These are phyloP conservation scores for Wilcoxina mikolae DNA, from an alignment of 495 filamentous ascomycete genomes.

Conservation along the genomic window DNA sequence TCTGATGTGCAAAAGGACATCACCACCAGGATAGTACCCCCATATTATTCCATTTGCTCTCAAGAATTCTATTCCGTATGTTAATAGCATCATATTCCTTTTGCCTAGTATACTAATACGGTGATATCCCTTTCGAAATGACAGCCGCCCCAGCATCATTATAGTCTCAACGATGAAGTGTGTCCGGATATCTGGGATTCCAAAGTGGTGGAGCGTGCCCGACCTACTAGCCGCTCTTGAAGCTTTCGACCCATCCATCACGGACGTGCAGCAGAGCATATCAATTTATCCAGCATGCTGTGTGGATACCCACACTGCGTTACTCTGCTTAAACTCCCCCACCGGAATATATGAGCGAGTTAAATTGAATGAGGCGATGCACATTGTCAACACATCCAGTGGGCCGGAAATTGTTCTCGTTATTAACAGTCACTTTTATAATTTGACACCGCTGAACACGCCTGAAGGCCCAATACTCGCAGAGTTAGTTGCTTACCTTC, in stretches of 20 bases:
- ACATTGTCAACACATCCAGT: not conserved
- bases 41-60: no score
- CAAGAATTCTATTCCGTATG: no score
- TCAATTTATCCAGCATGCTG: slow-evolving; percentile 6
- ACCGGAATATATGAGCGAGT: not conserved
- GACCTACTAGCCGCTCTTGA: not conserved
- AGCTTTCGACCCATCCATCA: not conserved
- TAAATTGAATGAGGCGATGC: not conserved
- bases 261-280: not conserved
- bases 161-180: not conserved
- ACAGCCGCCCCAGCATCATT: no score
- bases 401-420: not conserved
- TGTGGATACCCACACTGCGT: not conserved
- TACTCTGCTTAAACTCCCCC: not conserved
- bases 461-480: slow-evolving; percentile 3
- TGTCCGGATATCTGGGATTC: not conserved
- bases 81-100: no score
- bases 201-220: not conserved
- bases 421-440: slow-evolving; percentile 9
- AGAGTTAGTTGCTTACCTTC: slow-evolving; percentile 3
- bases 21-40: no score
- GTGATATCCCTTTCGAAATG: no score
- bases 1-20: no score
- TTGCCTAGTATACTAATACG: no score
- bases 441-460: slow-evolving; percentile 8